phyloP scores from a whole-genome alignment of 805 yeast genomes.

The Yueomyces sp. region DNA sequence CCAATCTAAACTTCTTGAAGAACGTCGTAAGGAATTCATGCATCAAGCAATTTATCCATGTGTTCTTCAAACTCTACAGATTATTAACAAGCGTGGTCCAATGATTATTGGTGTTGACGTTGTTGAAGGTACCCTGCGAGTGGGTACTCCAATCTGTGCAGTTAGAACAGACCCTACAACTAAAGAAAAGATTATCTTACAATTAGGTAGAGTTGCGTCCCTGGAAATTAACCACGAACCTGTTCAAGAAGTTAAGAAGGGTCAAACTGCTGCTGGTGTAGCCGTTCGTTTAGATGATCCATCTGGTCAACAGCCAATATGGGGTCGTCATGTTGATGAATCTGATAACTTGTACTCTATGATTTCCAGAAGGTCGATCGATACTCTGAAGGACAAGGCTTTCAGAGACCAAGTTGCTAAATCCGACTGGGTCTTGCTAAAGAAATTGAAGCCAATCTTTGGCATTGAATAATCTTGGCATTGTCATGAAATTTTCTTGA shows the following conservation, averaged over 20 bases:
- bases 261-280: constrained; percentile 95
- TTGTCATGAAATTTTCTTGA: no score
- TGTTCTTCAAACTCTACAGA: constrained; percentile 86
- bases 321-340: constrained; percentile 99
- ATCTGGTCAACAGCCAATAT: constrained; percentile 83
- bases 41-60: constrained; percentile 91
- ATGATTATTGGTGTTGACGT: constrained; percentile 99
- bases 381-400: constrained; percentile 96
- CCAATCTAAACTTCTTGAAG: constrained; percentile 77
- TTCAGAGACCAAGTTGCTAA: constrained; percentile 89
- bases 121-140: constrained; percentile 71
- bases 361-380: constrained; percentile 80
- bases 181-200: constrained; percentile 51
- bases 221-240: constrained; percentile 93
- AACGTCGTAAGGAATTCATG: constrained; percentile 77
- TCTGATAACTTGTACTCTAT: constrained; percentile 81
- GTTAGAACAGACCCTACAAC: constrained; percentile 83
- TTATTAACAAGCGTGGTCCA: constrained; percentile 96
- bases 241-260: constrained; percentile 68
- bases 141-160: constrained; percentile 93
- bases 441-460: constrained; percentile 76
- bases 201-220: constrained; percentile 80
- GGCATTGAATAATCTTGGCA: constrained; percentile 40
- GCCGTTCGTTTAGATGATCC: constrained; percentile 95
- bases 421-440: constrained; percentile 90